These are phyloP conservation scores for Pseudogymnoascus sp. DNA, from an alignment of 2,329 filamentous ascomycete genomes.

Conservation along the genomic window DNA sequence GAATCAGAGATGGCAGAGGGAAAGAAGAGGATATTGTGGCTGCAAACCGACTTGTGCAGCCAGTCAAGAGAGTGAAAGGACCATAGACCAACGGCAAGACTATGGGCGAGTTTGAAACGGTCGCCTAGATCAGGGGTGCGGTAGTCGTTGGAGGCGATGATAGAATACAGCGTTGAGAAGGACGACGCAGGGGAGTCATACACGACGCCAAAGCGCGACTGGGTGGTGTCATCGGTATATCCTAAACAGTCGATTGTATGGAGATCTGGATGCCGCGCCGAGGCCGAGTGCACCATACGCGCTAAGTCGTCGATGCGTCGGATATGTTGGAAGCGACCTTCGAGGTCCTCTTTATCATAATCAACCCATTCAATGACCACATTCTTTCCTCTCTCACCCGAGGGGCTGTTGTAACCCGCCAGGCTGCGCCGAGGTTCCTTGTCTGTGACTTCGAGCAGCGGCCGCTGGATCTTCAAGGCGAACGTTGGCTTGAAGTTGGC, in stretches of 20 bases:
- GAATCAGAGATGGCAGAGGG: conserved; percentile 30
- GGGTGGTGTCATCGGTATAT: conserved; percentile 35
- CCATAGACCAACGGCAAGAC: conserved; percentile 37
- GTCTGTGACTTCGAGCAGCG: conserved; percentile 24
- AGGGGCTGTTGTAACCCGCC: conserved; percentile 29
- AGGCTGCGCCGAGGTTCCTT: conserved; percentile 22
- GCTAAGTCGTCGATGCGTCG: conserved; percentile 40
- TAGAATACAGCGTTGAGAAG: conserved; percentile 33
- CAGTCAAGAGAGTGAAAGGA: conserved; percentile 47
- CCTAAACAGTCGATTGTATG: conserved; percentile 40
- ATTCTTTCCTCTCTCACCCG: conserved; percentile 20
- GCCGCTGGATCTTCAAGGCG: conserved; percentile 32
- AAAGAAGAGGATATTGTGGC: conserved; percentile 36
- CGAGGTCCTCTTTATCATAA: conserved; percentile 33
- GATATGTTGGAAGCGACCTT: conserved; percentile 36
- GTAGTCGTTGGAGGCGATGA: conserved; percentile 33
- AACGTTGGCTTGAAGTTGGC: conserved; percentile 35
- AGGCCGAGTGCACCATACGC: conserved; percentile 39
- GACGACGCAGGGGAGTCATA: conserved; percentile 32
- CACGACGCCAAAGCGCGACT: conserved; percentile 36
- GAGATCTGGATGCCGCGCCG: conserved; percentile 37
- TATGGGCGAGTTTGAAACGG: conserved; percentile 35
- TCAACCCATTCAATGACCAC: conserved; percentile 39
- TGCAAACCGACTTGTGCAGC: conserved; percentile 39
- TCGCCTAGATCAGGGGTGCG: conserved; percentile 39